Percentiles rank a stretch among this genome's conserved stretches.
These are phyloP conservation scores for Kuraishia borneana DNA, from an alignment of 805 yeast genomes.

Conservation along the genomic window DNA sequence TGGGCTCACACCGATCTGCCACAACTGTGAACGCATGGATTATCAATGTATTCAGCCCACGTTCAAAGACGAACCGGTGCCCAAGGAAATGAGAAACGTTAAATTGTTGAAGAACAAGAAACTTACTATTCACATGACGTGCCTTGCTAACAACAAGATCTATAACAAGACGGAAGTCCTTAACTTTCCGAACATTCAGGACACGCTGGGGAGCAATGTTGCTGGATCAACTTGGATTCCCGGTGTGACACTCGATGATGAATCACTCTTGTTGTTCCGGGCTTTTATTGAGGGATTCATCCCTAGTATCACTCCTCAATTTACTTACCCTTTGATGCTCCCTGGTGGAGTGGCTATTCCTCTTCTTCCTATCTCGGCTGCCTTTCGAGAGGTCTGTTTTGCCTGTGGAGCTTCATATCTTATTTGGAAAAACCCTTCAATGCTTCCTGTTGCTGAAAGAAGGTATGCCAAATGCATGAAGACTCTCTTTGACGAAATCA, in stretches of 20 bases:
- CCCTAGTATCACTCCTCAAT: constrained; percentile 20
- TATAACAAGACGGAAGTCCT: neutral
- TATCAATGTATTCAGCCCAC: constrained; percentile 2
- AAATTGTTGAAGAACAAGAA: too few relatives aligned
- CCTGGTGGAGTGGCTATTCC: constrained; percentile 23
- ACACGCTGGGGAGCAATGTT: neutral
- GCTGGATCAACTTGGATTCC: constrained; percentile 6
- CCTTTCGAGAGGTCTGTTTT: constrained; percentile 21
- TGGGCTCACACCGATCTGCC: constrained; percentile 39
- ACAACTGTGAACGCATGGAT: constrained; percentile 25
- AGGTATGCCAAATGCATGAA: constrained; percentile 13
- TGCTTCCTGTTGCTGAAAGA: constrained; percentile 12
- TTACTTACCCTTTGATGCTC: constrained; percentile 21
- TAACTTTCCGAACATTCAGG: neutral
- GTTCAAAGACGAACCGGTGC: neutral
- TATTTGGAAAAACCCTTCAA: constrained; percentile 17
- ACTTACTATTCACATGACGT: too few relatives aligned
- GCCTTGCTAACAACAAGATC: neutral
- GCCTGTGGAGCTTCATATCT: constrained; percentile 28
- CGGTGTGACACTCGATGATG: constrained; percentile 5
- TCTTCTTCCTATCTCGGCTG: constrained; percentile 13
- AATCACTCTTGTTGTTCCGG: constrained; percentile 9
- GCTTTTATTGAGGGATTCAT: constrained; percentile 22
- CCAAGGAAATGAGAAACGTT: too few relatives aligned
- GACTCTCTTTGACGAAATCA: constrained; percentile 13